These are phyloP conservation scores for Guyanaporus albipodus DNA, from an alignment of 768 basidiomycete genomes.

Conservation along the genomic window DNA sequence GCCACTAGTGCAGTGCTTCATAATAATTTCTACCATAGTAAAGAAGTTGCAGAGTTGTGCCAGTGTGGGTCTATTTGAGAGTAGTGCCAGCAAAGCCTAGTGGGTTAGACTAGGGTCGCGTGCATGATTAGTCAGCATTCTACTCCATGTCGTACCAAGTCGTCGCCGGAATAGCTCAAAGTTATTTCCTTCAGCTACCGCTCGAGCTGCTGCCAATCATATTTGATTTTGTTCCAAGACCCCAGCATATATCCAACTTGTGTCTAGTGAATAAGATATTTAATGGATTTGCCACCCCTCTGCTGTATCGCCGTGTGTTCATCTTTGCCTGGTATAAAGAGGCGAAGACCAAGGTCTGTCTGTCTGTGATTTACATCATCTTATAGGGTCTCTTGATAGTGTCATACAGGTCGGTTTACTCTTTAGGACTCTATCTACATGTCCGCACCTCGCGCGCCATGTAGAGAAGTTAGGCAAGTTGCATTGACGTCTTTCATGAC, in stretches of 20 bases:
- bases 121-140: constrained; percentile 26
- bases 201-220: constrained; percentile 60
- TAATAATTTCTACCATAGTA: no score
- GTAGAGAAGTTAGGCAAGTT: constrained; percentile 57
- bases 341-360: constrained; percentile 53
- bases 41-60: no score
- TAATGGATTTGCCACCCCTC: constrained; percentile 43
- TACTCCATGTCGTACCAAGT: neutral
- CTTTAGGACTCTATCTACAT: constrained; percentile 56
- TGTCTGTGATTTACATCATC: neutral
- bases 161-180: constrained; percentile 27
- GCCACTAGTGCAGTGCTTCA: no score
- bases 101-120: no score
- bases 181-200: constrained; percentile 54
- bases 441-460: constrained; percentile 52
- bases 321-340: constrained; percentile 73
- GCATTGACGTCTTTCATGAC: neutral
- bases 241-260: constrained; percentile 46
- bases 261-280: constrained; percentile 62
- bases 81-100: no score
- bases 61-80: no score
- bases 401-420: constrained; percentile 50
- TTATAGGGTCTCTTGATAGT: neutral
- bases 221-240: constrained; percentile 45
- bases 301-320: constrained; percentile 54